phyloP scores from a whole-genome alignment of 257 asterid species.

The Forsythia viridissima region DNA sequence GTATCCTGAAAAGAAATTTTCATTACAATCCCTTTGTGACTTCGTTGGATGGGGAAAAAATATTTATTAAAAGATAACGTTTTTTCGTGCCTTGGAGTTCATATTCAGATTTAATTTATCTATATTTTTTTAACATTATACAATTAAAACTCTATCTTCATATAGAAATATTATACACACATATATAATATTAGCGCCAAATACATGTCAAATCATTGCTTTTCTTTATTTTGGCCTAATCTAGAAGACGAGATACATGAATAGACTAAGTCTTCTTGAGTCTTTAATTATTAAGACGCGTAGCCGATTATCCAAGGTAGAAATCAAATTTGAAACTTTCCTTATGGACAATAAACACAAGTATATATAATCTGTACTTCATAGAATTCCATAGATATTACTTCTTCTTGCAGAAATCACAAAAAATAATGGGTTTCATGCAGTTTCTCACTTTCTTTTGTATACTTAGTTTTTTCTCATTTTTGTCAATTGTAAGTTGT shows the following conservation, averaged over 20 bases:
- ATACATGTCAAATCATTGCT: background rate
- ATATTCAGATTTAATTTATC: no score
- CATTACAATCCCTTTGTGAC: no score
- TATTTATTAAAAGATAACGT: no score
- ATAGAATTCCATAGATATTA: background rate
- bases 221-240: background rate
- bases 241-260: background rate
- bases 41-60: no score
- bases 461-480: background rate
- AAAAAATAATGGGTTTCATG: background rate
- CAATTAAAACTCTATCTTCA: no score
- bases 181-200: no score
- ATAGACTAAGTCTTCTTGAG: background rate
- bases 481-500: conserved; percentile 11
- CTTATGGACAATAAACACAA: background rate
- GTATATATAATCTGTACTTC: background rate
- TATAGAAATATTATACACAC: no score
- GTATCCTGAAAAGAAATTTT: no score
- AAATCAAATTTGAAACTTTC: background rate
- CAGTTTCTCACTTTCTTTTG: conserved; percentile 16
- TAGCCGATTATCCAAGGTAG: background rate
- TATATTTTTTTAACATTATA: no score
- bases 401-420: background rate
- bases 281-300: background rate
- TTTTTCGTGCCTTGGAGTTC: no score